These are phyloP conservation scores for Helenozyma rhizophorensis DNA, from an alignment of 805 yeast genomes.

Conservation along the genomic window DNA sequence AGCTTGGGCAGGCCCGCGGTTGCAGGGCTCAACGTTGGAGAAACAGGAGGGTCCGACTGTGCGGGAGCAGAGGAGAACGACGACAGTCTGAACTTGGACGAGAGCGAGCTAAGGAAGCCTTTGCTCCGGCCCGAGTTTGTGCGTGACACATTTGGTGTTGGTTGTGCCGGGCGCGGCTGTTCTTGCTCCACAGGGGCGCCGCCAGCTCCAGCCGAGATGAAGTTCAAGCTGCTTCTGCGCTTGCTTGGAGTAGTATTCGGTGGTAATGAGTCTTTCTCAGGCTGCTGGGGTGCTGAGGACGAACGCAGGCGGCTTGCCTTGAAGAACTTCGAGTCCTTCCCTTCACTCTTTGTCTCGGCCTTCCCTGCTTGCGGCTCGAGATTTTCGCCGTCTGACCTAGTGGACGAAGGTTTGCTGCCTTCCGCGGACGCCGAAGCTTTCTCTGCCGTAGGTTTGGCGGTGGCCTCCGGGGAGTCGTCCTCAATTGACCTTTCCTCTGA, in stretches of 20 bases:
- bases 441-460: no score
- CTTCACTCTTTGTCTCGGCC: no score
- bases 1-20: constrained; percentile 5
- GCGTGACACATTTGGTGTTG: constrained; percentile 2
- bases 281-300: constrained; percentile 14
- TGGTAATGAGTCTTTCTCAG: background rate
- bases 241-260: constrained; percentile 2
- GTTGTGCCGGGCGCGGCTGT: background rate
- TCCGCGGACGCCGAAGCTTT: no score
- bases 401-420: no score
- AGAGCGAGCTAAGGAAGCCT: constrained; percentile 34
- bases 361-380: background rate
- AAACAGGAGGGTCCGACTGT: constrained; percentile 2
- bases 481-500: no score
- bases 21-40: constrained; percentile 2
- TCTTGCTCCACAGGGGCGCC: constrained; percentile 1
- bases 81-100: constrained; percentile 35
- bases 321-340: constrained; percentile 7
- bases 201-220: background rate
- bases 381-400: background rate
- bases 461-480: no score
- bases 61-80: constrained; percentile 5
- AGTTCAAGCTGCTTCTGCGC: constrained; percentile 9
- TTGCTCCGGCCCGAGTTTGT: constrained; percentile 9
- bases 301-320: constrained; percentile 27